Evolutionary conservation across 2,329 filamentous ascomycete genomes (phyloP).

Genomic region (Fusarium sp.): DNA sequence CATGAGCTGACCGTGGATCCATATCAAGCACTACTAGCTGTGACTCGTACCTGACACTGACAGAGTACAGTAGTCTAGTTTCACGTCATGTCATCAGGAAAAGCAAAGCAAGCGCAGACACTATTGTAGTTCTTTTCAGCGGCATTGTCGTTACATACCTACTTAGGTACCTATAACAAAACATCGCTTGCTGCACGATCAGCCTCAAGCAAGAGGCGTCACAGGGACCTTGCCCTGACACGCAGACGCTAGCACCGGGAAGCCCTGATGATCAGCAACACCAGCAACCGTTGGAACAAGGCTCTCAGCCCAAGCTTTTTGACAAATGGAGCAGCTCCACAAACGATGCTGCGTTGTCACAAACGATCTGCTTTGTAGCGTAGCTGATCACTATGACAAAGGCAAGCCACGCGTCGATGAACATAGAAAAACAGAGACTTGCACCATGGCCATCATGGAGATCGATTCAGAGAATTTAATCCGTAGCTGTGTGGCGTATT

Average conservation of each 20-base stretch:
- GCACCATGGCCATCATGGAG: not conserved
- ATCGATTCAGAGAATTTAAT: not conserved
- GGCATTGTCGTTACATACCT: not conserved
- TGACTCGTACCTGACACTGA: conserved; percentile 14
- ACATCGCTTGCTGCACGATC: not conserved
- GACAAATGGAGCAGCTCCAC: conserved; percentile 32
- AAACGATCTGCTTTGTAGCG: conserved; percentile 14
- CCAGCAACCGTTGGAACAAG: conserved; percentile 35
- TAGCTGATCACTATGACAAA: conserved; percentile 20
- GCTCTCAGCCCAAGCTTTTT: conserved; percentile 26
- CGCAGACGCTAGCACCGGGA: conserved; percentile 11
- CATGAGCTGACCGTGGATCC: not conserved
- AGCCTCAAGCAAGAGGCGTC: conserved; percentile 9
- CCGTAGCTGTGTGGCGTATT: not conserved
- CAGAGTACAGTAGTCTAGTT: conserved; percentile 4
- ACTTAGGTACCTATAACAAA: no score
- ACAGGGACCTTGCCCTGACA: conserved; percentile 11
- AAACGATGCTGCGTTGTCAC: conserved; percentile 33
- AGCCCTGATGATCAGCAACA: conserved; percentile 31
- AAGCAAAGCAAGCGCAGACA: not conserved
- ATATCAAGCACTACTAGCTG: not conserved
- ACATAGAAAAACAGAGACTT: not conserved
- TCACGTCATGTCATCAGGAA: not conserved
- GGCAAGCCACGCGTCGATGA: conserved; percentile 29
- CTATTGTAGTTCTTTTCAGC: not conserved